These are phyloP conservation scores for Alternaria hordeiaustralica DNA, from an alignment of 2,329 filamentous ascomycete species.

Conservation along the genomic window DNA sequence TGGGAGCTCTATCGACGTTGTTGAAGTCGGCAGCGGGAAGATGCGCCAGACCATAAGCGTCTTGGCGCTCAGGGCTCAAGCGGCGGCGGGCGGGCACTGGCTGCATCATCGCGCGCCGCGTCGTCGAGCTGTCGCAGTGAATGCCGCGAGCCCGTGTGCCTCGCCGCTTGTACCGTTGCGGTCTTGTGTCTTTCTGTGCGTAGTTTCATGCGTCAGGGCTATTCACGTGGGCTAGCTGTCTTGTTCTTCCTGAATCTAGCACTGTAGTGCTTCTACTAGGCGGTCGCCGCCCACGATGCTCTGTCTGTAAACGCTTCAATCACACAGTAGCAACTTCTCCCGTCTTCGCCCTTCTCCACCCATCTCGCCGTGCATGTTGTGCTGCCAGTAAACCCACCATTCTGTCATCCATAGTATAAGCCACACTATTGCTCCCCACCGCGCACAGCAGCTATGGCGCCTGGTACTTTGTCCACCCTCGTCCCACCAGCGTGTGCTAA, in stretches of 20 bases:
- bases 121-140: constrained; percentile 3
- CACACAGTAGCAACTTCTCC: constrained; percentile 11
- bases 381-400: background rate
- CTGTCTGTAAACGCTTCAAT: constrained; percentile 18
- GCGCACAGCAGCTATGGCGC: constrained; percentile 24
- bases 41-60: constrained; percentile 10
- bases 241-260: background rate
- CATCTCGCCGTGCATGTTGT: constrained; percentile 9
- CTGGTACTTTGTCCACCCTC: constrained; percentile 23
- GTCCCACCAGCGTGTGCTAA: constrained; percentile 16
- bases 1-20: constrained; percentile 4
- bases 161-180: background rate
- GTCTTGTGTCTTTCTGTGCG: background rate
- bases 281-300: constrained; percentile 27
- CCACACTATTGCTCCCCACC: constrained; percentile 2
- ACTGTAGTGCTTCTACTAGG: constrained; percentile 6
- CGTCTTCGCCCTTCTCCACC: constrained; percentile 10
- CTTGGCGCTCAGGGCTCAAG: constrained; percentile 5
- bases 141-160: background rate
- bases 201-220: background rate
- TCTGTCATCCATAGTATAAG: constrained; percentile 1
- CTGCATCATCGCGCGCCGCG: constrained; percentile 17
- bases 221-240: background rate
- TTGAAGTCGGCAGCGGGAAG: constrained; percentile 10
- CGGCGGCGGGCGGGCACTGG: constrained; percentile 1